A percentile compares a stretch with the other conserved stretches of the same genome.
Evolutionary conservation across 495 filamentous ascomycete genomes (phyloP).

Genomic region (Cryomyces minteri): DNA sequence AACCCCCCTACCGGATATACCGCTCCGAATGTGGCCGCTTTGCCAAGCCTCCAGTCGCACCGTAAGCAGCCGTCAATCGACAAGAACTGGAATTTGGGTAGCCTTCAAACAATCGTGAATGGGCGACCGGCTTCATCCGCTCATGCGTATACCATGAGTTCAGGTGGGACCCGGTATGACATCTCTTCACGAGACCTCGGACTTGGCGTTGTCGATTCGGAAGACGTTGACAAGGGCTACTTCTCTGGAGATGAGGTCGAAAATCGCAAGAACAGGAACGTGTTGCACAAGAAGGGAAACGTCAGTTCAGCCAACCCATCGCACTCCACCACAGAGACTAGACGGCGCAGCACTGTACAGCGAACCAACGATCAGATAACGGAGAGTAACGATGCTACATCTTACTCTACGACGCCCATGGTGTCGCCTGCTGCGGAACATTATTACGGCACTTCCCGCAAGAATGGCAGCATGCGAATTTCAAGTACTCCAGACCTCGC

Average conservation of each 20-base stretch:
- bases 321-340: slow-evolving; percentile 21
- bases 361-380: neutral
- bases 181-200: slow-evolving; percentile 1
- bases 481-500: slow-evolving; percentile 2
- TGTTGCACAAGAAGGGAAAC: slow-evolving; percentile 61
- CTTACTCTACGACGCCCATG: neutral
- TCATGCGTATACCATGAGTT: slow-evolving; percentile 16
- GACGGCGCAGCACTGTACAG: neutral
- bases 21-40: slow-evolving; percentile 2
- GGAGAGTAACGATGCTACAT: slow-evolving; percentile 41
- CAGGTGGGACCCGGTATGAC: slow-evolving; percentile 10
- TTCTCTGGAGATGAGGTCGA: slow-evolving; percentile 83
- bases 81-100: slow-evolving; percentile 67
- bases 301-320: slow-evolving; percentile 42
- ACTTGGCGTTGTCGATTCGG: slow-evolving; percentile 10
- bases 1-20: neutral
- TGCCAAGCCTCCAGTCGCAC: slow-evolving; percentile 24
- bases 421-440: slow-evolving; percentile 22
- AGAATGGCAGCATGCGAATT: slow-evolving; percentile 23
- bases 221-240: slow-evolving; percentile 75
- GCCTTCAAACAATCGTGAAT: slow-evolving; percentile 6
- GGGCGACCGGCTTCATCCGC: slow-evolving; percentile 7
- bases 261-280: slow-evolving; percentile 46
- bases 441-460: slow-evolving; percentile 37
- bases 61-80: slow-evolving; percentile 82